Evolutionary conservation across 2,329 filamentous ascomycete species (phyloP), one percentile per base, ranked within the genome.

Genomic region (Claviceps sp.): DNA sequence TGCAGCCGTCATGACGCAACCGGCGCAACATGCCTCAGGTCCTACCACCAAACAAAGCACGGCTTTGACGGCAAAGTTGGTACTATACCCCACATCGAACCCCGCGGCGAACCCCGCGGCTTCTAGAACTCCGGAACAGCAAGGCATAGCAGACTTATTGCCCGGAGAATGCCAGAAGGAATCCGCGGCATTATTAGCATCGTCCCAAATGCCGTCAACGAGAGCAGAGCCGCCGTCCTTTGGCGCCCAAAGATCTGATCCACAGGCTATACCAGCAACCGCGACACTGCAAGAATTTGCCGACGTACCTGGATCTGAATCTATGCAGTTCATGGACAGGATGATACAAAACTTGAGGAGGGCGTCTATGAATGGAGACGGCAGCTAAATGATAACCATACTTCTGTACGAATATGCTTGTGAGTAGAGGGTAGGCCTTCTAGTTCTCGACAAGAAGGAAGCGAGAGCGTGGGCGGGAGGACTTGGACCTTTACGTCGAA

Each of bases 301-400:
- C 2, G 70, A 73, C 51, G 68, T 71, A 22, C 68, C 72, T 8
- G 68, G 66, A 11, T 59, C 63, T 48, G 72, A 72, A 57, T 72
- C 70, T n/a, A 69, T 71, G 64, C 65, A 71, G 26, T 66, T 78
- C 42, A 69, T 79, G 45, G 74, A 78, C 60, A 70, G 70, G 55
- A 73, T 80, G 68, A 72, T 80, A 68, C 60, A 62, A 44, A 76
- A 77, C 56, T 63, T 80, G 14, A 70, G 70, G 43, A 67, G 70
- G 48, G 70, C 69, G 10, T 67, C 65, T 14, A 46, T 51, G 49
- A 55, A 52, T 17, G 51, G 48, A 19, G 38, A 47, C 19, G 48
- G 19, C 6, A 19, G 13, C 40, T 50, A 19, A 10, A 30, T 37
- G 11, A 7, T 47, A 38, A 38, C 24, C 14, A 48, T 6, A 17